Evolutionary conservation across 1,139 yeast species (phyloP).

Genomic region (Magnusiomyces starmeri): DNA sequence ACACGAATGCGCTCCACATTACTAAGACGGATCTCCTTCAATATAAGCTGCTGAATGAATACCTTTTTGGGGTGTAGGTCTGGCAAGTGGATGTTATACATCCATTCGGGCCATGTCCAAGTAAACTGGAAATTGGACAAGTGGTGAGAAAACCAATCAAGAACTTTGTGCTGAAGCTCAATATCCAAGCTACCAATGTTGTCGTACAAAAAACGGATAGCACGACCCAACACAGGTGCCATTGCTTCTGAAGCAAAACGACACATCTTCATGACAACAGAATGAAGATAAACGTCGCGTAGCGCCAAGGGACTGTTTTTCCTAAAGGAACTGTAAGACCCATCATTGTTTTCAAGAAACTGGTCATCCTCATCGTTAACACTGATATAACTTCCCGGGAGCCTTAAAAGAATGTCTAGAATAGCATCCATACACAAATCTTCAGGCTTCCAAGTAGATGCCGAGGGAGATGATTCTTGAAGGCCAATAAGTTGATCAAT

Average conservation of each 20-base stretch:
- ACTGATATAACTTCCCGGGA: constrained; percentile 46
- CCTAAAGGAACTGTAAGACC: neutral
- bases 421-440: constrained; percentile 83
- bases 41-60: constrained; percentile 70
- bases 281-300: constrained; percentile 53
- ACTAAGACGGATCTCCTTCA: constrained; percentile 72
- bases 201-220: constrained; percentile 74
- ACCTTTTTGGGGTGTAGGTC: constrained; percentile 64
- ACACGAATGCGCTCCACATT: constrained; percentile 65
- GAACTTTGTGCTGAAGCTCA: constrained; percentile 63
- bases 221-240: constrained; percentile 94
- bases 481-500: constrained; percentile 58
- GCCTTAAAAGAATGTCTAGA: constrained; percentile 65
- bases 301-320: neutral
- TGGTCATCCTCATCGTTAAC: neutral
- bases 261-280: constrained; percentile 86
- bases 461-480: constrained; percentile 32
- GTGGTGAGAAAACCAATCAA: constrained; percentile 93
- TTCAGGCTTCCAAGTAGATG: constrained; percentile 78
- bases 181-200: constrained; percentile 63
- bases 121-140: constrained; percentile 89
- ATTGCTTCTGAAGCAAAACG: constrained; percentile 78
- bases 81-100: constrained; percentile 24
- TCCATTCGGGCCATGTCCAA: constrained; percentile 99
- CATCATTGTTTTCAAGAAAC: constrained; percentile 16